Evolutionary conservation across 768 basidiomycete genomes (phyloP).

Genomic region (Naganishia onofrii): DNA sequence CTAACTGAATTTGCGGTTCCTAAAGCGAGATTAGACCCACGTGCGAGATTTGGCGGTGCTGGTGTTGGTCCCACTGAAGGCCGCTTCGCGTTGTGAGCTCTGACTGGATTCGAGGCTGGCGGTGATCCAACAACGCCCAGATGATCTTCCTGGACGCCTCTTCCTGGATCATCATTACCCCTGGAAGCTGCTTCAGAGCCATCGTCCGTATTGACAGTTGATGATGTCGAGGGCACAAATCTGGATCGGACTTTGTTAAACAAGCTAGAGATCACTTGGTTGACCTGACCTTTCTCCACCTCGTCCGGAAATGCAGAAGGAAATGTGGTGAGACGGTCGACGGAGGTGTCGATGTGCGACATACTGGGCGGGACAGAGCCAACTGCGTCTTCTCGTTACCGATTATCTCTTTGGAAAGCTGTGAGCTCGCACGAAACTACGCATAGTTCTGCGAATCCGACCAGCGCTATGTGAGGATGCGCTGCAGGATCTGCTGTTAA

Average conservation of each 20-base stretch:
- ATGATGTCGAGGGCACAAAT: constrained; percentile 65
- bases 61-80: not conserved
- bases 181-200: not conserved
- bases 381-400: not conserved
- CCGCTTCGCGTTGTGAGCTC: constrained; percentile 52
- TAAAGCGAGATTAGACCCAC: not conserved
- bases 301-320: constrained; percentile 92
- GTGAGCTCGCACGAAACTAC: not conserved
- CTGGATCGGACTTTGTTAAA: constrained; percentile 79
- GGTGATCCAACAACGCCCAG: not conserved
- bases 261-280: constrained; percentile 75
- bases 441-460: not conserved
- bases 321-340: constrained; percentile 67
- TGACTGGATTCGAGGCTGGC: constrained; percentile 14
- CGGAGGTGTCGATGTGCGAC: constrained; percentile 24
- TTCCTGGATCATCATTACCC: not conserved
- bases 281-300: constrained; percentile 82
- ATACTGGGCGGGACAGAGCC: not conserved
- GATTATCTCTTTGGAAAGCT: not conserved
- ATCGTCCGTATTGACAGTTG: constrained; percentile 56
- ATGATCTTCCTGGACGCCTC: not conserved
- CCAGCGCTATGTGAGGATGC: not conserved
- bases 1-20: not conserved
- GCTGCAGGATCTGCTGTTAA: not conserved
- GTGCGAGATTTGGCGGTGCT: constrained; percentile 3